A percentile compares a stretch with the other conserved stretches of the same genome.
Conservation (phyloP, 73 alveolate genomes). For the Blepharisma japonicum region DNA sequence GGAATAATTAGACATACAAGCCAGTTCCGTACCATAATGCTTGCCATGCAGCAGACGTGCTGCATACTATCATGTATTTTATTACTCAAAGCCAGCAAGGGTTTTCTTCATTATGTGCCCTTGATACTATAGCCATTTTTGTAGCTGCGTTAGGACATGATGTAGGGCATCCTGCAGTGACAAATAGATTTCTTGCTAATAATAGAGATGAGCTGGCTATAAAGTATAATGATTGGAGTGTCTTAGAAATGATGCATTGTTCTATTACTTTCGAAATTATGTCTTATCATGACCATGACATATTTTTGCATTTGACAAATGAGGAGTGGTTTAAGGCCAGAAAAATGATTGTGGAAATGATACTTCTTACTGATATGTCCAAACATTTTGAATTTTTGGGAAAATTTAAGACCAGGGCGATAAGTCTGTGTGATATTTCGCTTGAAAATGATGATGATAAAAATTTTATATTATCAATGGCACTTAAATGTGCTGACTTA, state of each 20-base stretch:
- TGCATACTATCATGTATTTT: constrained; percentile 46
- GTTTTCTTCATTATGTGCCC: constrained; percentile 11
- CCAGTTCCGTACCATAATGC: constrained; percentile 49
- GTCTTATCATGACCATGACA: constrained; percentile 7
- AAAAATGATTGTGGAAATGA: constrained; percentile 38
- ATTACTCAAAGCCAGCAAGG: constrained; percentile 36
- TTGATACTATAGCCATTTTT: constrained; percentile 38
- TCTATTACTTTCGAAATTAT: constrained; percentile 34
- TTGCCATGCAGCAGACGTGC: constrained; percentile 62
- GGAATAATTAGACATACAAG: neutral
- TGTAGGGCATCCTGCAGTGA: constrained; percentile 48
- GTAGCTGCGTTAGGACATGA: constrained; percentile 55
- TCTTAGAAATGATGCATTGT: constrained; percentile 39
- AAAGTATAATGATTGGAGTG: constrained; percentile 28
- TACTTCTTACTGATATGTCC: constrained; percentile 51
- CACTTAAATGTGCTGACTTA: neutral
- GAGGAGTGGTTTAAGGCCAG: constrained; percentile 38
- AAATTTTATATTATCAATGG: neutral
- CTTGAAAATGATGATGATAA: neutral
- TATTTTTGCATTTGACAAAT: constrained; percentile 20
- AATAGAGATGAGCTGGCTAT: constrained; percentile 36
- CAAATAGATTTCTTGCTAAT: constrained; percentile 33
- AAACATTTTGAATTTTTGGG: constrained; percentile 43
- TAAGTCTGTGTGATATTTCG: neutral
- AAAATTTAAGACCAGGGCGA: constrained; percentile 16